These are phyloP conservation scores for Aspergillus arachidicola DNA, from an alignment of 2,329 filamentous ascomycete species.

Conservation along the genomic window DNA sequence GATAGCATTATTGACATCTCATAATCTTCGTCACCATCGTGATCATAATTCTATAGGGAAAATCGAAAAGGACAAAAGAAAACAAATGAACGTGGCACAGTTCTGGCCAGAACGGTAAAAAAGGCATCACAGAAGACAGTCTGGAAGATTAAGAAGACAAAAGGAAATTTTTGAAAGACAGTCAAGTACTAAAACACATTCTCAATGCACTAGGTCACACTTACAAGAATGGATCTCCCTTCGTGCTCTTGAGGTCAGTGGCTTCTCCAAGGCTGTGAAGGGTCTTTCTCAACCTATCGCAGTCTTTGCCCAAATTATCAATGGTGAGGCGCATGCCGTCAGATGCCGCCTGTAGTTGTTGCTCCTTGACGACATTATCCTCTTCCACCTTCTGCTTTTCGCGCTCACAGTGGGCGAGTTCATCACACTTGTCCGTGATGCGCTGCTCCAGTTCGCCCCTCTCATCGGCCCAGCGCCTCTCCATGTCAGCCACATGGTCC, in stretches of 20 bases:
- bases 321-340: slow-evolving; percentile 51
- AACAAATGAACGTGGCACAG: slow-evolving; percentile 15
- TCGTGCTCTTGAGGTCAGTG: slow-evolving; percentile 53
- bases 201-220: slow-evolving; percentile 39
- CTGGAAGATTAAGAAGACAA: slow-evolving; percentile 19
- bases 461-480: slow-evolving; percentile 37
- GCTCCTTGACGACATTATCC: slow-evolving; percentile 49
- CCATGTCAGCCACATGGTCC: slow-evolving; percentile 29
- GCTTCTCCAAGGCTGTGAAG: slow-evolving; percentile 55
- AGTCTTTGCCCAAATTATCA: slow-evolving; percentile 54
- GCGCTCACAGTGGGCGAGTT: slow-evolving; percentile 47
- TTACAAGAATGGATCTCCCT: slow-evolving; percentile 55
- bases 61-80: slow-evolving; percentile 19
- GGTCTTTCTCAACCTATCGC: slow-evolving; percentile 53
- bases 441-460: slow-evolving; percentile 34
- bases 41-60: slow-evolving; percentile 26
- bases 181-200: slow-evolving; percentile 21
- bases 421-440: slow-evolving; percentile 46
- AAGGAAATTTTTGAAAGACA: slow-evolving; percentile 16
- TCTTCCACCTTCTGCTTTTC: slow-evolving; percentile 47
- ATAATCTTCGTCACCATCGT: slow-evolving; percentile 24
- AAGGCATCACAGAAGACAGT: slow-evolving; percentile 11
- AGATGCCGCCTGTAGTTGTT: slow-evolving; percentile 47
- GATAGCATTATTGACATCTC: slow-evolving; percentile 37
- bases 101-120: slow-evolving; percentile 1